phyloP scores from a whole-genome alignment of 225 moss, liverwort and hornwort species.

The Sphagnum contortum region DNA sequence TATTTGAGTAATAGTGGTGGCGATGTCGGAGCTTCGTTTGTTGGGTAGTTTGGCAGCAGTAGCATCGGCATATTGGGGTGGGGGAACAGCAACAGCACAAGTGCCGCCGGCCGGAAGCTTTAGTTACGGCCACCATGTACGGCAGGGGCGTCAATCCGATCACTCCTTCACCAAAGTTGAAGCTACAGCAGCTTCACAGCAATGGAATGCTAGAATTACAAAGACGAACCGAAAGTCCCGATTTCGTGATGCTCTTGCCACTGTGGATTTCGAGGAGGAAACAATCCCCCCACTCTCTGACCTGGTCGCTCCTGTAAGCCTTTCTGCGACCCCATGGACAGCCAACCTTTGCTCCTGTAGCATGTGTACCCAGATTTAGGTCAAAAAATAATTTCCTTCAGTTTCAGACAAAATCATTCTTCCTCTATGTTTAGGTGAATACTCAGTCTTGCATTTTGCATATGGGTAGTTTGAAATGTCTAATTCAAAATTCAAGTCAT shows the following conservation, averaged over 20 bases:
- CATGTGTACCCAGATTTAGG: too few relatives aligned
- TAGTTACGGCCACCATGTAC: too few relatives aligned
- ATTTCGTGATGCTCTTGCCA: conserved; percentile 35
- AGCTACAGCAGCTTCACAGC: conserved; percentile 27
- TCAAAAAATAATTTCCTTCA: neutral
- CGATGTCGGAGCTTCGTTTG: too few relatives aligned
- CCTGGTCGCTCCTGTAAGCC: conserved; percentile 30
- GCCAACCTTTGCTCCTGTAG: neutral
- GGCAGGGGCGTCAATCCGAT: too few relatives aligned
- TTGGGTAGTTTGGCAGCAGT: too few relatives aligned
- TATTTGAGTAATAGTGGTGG: too few relatives aligned
- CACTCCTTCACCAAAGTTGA: neutral
- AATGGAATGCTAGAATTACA: conserved; percentile 48
- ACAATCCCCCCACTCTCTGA: conserved; percentile 18
- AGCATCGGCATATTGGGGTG: too few relatives aligned
- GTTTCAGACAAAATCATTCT: neutral
- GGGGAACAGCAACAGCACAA: too few relatives aligned
- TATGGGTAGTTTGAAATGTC: neutral
- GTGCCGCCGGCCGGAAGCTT: too few relatives aligned
- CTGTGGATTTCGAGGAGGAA: conserved; percentile 36
- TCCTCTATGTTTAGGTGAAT: too few relatives aligned
- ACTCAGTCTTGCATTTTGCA: neutral
- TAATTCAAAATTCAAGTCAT: neutral
- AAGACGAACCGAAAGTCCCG: conserved; percentile 47
- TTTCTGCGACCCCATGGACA: neutral